A percentile compares a stretch with the other conserved stretches of the same genome.
These are phyloP conservation scores for Ogataea ramenticola DNA, from an alignment of 805 yeast genomes.

Conservation along the genomic window DNA sequence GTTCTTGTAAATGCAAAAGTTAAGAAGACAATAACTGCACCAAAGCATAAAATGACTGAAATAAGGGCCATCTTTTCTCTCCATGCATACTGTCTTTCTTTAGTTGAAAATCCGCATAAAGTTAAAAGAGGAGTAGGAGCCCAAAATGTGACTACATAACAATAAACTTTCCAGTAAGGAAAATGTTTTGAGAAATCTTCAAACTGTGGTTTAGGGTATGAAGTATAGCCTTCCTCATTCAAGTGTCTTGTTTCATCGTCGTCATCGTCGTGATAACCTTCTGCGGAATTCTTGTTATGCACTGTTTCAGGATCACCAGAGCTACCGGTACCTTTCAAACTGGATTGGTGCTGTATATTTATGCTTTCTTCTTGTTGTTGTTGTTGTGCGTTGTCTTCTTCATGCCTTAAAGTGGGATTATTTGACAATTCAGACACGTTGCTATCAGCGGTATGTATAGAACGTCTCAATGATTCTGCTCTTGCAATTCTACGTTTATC, in stretches of 20 bases:
- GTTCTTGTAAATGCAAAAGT: conserved; percentile 87
- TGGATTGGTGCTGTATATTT: no score
- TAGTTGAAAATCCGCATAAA: conserved; percentile 69
- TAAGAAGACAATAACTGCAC: conserved; percentile 73
- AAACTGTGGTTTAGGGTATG: conserved; percentile 15
- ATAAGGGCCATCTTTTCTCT: conserved; percentile 88
- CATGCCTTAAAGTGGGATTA: not conserved
- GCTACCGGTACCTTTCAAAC: not conserved
- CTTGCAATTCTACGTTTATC: conserved; percentile 3
- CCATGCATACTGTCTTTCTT: conserved; percentile 92
- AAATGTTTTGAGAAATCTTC: conserved; percentile 13
- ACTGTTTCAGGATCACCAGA: no score
- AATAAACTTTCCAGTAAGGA: conserved; percentile 74
- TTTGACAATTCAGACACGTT: not conserved
- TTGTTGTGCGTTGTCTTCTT: not conserved
- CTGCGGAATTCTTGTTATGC: not conserved
- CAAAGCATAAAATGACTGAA: conserved; percentile 64
- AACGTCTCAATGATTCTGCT: not conserved
- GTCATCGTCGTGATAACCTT: not conserved
- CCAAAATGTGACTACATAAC: conserved; percentile 82
- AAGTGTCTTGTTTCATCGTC: conserved; percentile 23
- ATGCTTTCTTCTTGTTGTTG: not conserved
- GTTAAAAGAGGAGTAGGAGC: conserved; percentile 72
- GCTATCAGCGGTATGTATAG: not conserved
- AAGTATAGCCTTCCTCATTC: conserved; percentile 10